Conservation (phyloP, 192 early-diverging fungal species). For the Mycoemilia scoparia region DNA sequence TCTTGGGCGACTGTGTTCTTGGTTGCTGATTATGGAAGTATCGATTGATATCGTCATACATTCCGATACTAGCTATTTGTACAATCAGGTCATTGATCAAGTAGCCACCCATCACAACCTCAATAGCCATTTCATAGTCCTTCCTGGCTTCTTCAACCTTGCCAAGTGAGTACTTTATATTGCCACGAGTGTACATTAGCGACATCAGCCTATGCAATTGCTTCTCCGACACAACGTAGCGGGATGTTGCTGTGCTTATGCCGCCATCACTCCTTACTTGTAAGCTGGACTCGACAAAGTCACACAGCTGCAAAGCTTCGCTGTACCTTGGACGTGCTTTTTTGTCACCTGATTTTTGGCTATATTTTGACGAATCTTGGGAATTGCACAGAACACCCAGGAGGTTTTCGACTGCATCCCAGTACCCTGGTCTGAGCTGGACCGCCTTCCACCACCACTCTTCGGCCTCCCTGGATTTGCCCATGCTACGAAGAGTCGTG, state of each 20-base stretch:
- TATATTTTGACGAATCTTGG: conserved; percentile 1
- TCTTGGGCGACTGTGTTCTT: conserved; percentile 8
- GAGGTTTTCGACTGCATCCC: conserved; percentile 81
- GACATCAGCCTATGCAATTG: conserved; percentile 58
- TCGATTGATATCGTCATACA: conserved; percentile 19
- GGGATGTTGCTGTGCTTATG: conserved; percentile 1
- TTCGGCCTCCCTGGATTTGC: conserved; percentile 53
- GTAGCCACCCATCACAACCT: conserved; percentile 43
- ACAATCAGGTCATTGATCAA: conserved; percentile 24
- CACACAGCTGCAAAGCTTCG: conserved; percentile 70
- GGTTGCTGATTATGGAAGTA: conserved; percentile 19
- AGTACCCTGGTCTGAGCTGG: conserved; percentile 68
- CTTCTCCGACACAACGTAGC: conserved; percentile 33
- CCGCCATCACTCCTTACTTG: conserved; percentile 6
- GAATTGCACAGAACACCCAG: conserved; percentile 54
- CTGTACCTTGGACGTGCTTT: conserved; percentile 33
- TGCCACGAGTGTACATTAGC: conserved; percentile 74
- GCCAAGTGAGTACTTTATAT: conserved; percentile 57
- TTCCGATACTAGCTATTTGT: conserved; percentile 20
- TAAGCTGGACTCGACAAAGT: conserved; percentile 51
- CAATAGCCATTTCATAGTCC: conserved; percentile 71
- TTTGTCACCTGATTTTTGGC: conserved; percentile 2
- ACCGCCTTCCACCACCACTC: conserved; percentile 72
- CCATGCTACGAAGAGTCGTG: conserved; percentile 67
- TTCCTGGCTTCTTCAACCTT: conserved; percentile 47